Conservation (phyloP, 2,329 filamentous ascomycete genomes). For the Biscogniauxia mediterranea region DNA sequence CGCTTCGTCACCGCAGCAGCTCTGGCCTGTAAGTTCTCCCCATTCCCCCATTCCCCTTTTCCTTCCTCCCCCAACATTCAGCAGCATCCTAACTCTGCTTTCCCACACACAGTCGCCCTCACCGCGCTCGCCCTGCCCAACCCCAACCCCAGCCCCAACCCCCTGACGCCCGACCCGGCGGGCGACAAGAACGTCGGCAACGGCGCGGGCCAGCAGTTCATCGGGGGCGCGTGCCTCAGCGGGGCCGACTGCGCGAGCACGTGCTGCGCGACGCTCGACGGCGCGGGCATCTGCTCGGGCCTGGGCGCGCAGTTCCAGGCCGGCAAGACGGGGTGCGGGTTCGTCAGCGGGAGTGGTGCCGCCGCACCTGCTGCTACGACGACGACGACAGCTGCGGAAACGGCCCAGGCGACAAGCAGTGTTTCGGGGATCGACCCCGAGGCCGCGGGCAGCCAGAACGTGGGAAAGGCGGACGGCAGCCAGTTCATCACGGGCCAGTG, state of each 20-base stretch:
- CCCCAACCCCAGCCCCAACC: slow-evolving; percentile 9
- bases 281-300: slow-evolving; percentile 28
- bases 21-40: slow-evolving; percentile 29
- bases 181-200: slow-evolving; percentile 29
- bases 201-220: slow-evolving; percentile 27
- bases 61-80: background rate
- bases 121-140: slow-evolving; percentile 15
- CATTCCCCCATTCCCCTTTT: background rate
- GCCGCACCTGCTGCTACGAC: background rate
- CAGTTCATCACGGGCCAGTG: slow-evolving; percentile 34
- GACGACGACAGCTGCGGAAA: slow-evolving; percentile 1
- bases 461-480: slow-evolving; percentile 22
- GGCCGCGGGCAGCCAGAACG: slow-evolving; percentile 25
- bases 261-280: slow-evolving; percentile 30
- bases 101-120: slow-evolving; percentile 15
- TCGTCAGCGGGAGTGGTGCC: slow-evolving; percentile 16
- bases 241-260: slow-evolving; percentile 28
- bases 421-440: slow-evolving; percentile 12
- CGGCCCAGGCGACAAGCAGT: background rate
- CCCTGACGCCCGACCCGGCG: slow-evolving; percentile 21
- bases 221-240: slow-evolving; percentile 28
- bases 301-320: slow-evolving; percentile 23
- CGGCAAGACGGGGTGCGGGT: slow-evolving; percentile 33
- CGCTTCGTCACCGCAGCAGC: slow-evolving; percentile 25
- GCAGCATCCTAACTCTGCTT: slow-evolving; percentile 8